Evolutionary conservation across 495 filamentous ascomycete species (phyloP), one percentile per base, ranked within the genome.

Genomic region (Pseudoneurospora amorphoporcata): DNA sequence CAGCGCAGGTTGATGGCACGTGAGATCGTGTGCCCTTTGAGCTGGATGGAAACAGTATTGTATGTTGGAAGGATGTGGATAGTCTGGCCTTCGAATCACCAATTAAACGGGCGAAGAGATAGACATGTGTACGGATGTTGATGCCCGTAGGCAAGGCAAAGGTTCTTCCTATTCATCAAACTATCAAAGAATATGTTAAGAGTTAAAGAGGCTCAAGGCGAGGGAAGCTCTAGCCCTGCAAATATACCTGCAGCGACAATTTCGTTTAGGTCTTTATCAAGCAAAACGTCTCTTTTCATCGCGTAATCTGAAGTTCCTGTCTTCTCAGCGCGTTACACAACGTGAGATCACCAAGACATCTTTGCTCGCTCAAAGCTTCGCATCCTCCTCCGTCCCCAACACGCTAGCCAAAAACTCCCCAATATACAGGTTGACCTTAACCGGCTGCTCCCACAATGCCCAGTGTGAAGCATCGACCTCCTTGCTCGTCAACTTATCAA

Each of bases 401-500:
- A 77, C 69, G 10, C 47, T 69, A 17, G 23, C 74, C 73, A 85
- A 58, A 41, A 84, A 86, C 35, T 84, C 78, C 3, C 72, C 75
- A 35, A 86, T 81, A 29, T 78, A 61, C 75, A 72, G 71, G 39
- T 86, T 86, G 6, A 81, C 79, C 76, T 90, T 86, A n/a, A 79
- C 84, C 0, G 91, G 87, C 75, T 83, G 84, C 82, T 94, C 87
- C 83, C 86, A 86, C 73, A 92, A 74, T 35, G 87, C 88, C 92
- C 92, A 95, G 79, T 95, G 92, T 32, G 81, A 81, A 16, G 90
- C 83, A 72, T 89, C 80, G 4, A 92, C 85, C 76, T 89, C 84
- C 69, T 82, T 82, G 73, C 82, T 81, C 3, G 86, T 89, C 74
- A 94, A 74, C 39, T 88, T 85, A 3, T 89, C 86, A 47, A 94